Evolutionary conservation across 176 grass and related monocot genomes (phyloP), one percentile per base, ranked within the genome.

Genomic region (Avena atlantica): DNA sequence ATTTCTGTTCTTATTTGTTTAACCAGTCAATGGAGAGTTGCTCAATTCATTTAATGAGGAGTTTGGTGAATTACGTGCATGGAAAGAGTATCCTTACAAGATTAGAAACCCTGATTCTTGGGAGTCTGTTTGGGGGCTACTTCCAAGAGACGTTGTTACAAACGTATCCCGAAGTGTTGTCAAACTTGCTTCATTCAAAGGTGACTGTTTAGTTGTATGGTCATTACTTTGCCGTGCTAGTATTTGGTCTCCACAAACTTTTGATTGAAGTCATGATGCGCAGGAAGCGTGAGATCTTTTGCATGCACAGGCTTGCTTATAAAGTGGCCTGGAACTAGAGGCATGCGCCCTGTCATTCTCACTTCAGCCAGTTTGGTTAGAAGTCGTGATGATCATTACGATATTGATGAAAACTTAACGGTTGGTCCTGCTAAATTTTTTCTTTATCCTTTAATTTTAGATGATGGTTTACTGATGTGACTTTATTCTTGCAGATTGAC

Each of bases 101-200:
- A 5, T 45, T 44, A 45, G 40, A 45, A n/a, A 4, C 70, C 4
- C 47, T 11, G 12, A 65, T 50, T 74, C 45, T 14, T 5, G 0
- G 0, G 12, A 63, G 6, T 0, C 5, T 64, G 78, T 87, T 70
- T 74, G 78, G 78, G 0, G 0, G 3, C 8, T 16, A 42, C 85
- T 87, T 53, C 25, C 12, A 0, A 76, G 44, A 64, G 4, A 55
- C 9, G 45, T 81, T 81, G 45, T 31, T 31, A 66, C 27, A 65
- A 4, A 87, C 27, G 6, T 75, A 66, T 66, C 86, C 9, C 70
- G 20, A 20, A 15, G 58, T 87, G 70, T 66, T 75, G 78, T 87
- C 29, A 55, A 29, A 12, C 27, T 87, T 81, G 31, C 78, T 40
- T 87, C 86, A 66, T 87, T 82, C 58, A n/a, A 44, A 55, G 86